These are phyloP conservation scores for Circinella umbellata DNA, from an alignment of 371 early-diverging fungal species.

Conservation along the genomic window DNA sequence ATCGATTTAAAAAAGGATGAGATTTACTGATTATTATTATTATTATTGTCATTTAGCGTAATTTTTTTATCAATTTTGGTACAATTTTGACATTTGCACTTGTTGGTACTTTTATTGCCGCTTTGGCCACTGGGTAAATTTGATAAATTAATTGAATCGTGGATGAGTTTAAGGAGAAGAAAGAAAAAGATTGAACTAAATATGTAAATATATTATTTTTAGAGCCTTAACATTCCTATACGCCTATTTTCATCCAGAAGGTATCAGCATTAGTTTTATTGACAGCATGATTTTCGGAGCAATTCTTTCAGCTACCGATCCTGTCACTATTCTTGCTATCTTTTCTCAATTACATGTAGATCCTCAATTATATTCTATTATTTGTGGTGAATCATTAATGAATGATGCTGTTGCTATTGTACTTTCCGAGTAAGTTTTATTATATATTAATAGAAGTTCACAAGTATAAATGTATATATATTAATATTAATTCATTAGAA, in stretches of 20 bases:
- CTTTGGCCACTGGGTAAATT: conserved; percentile 82
- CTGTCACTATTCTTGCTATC: conserved; percentile 93
- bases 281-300: conserved; percentile 94
- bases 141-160: not conserved
- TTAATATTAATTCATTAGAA: conserved; percentile 40
- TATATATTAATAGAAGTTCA: not conserved
- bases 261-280: conserved; percentile 69
- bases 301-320: conserved; percentile 95
- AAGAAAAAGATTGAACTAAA: not conserved
- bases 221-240: conserved; percentile 74
- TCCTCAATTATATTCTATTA: conserved; percentile 89
- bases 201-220: not conserved
- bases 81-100: conserved; percentile 91
- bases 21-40: not conserved
- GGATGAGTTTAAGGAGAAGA: not conserved
- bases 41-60: conserved; percentile 47
- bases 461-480: too few species aligned
- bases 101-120: conserved; percentile 89
- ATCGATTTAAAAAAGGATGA: not conserved
- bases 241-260: conserved; percentile 73
- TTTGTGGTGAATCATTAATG: conserved; percentile 93
- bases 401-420: conserved; percentile 97
- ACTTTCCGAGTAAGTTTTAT: conserved; percentile 72
- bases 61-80: conserved; percentile 88
- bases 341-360: conserved; percentile 93